These are phyloP conservation scores for Lipomyces yarrowii DNA, from an alignment of 1,139 yeast species.

Conservation along the genomic window DNA sequence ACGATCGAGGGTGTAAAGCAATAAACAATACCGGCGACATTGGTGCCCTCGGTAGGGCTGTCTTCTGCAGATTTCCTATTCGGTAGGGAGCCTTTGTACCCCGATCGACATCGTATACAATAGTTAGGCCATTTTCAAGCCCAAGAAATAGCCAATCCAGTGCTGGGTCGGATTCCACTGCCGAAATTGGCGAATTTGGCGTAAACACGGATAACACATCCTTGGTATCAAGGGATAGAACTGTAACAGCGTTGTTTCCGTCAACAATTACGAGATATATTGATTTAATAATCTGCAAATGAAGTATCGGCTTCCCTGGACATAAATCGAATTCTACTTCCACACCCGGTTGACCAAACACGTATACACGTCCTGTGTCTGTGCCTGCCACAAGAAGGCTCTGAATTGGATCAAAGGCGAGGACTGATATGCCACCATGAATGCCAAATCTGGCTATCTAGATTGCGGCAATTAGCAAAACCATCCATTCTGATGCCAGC, in stretches of 20 bases:
- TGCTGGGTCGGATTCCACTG: conserved; percentile 78
- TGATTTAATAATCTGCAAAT: conserved; percentile 72
- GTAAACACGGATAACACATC: conserved; percentile 37
- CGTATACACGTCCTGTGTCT: conserved; percentile 65
- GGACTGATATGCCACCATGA: conserved; percentile 59
- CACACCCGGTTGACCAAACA: conserved; percentile 83
- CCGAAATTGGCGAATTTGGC: conserved; percentile 60
- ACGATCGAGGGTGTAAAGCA: conserved; percentile 87
- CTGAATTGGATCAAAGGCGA: conserved; percentile 88
- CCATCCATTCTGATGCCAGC: background rate
- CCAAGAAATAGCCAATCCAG: conserved; percentile 88
- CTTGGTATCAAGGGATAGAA: conserved; percentile 70
- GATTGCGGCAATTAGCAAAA: background rate
- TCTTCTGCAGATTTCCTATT: conserved; percentile 71
- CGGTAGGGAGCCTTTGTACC: conserved; percentile 65
- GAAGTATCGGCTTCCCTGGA: conserved; percentile 55
- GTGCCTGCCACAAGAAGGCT: conserved; percentile 83
- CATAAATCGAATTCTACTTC: conserved; percentile 61
- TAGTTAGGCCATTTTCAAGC: conserved; percentile 68
- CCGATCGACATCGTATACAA: conserved; percentile 84
- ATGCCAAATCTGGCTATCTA: conserved; percentile 55
- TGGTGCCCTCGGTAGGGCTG: conserved; percentile 31
- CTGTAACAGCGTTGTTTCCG: conserved; percentile 56
- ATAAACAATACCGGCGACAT: conserved; percentile 63
- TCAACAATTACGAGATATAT: conserved; percentile 75